Percentiles rank a stretch among this genome's conserved stretches.
Evolutionary conservation across 768 basidiomycete genomes (phyloP).

Genomic region (Russula dissimulans): DNA sequence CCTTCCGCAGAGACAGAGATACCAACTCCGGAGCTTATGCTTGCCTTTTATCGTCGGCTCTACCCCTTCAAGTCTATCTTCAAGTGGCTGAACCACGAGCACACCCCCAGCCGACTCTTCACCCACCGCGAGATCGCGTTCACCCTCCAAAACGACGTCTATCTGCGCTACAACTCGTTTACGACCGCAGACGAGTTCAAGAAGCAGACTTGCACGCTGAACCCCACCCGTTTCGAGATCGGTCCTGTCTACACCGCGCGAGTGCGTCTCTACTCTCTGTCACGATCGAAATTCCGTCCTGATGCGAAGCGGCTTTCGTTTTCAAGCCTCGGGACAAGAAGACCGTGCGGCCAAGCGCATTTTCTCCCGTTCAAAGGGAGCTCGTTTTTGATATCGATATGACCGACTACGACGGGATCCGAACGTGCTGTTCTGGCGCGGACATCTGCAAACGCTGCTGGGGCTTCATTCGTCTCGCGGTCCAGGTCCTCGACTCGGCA

Average conservation of each 20-base stretch:
- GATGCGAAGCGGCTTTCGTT: not conserved
- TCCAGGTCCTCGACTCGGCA: constrained; percentile 70
- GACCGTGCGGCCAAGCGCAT: constrained; percentile 55
- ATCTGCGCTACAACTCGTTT: constrained; percentile 94
- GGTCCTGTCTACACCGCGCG: constrained; percentile 86
- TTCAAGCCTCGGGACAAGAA: constrained; percentile 82
- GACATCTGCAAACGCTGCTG: constrained; percentile 90
- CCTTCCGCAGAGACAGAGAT: constrained; percentile 15
- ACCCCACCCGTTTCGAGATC: constrained; percentile 93
- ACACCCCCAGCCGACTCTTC: constrained; percentile 68
- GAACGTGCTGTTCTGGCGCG: constrained; percentile 90
- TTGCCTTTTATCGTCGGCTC: constrained; percentile 76
- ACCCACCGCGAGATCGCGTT: constrained; percentile 95
- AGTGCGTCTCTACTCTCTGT: constrained; percentile 39
- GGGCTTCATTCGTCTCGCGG: constrained; percentile 89
- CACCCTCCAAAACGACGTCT: constrained; percentile 83
- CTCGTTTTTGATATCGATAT: constrained; percentile 99
- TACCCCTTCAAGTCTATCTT: constrained; percentile 95
- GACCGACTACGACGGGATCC: constrained; percentile 95
- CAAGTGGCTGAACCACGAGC: constrained; percentile 91
- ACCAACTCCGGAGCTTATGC: constrained; percentile 53
- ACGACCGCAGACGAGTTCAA: constrained; percentile 80
- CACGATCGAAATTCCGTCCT: not conserved
- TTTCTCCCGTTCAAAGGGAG: constrained; percentile 75
- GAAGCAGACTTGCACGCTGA: constrained; percentile 73